Percentiles rank a stretch among this genome's conserved stretches.
These are phyloP conservation scores for Ilex paraguariensis DNA, from an alignment of 305 asterid genomes.

Conservation along the genomic window DNA sequence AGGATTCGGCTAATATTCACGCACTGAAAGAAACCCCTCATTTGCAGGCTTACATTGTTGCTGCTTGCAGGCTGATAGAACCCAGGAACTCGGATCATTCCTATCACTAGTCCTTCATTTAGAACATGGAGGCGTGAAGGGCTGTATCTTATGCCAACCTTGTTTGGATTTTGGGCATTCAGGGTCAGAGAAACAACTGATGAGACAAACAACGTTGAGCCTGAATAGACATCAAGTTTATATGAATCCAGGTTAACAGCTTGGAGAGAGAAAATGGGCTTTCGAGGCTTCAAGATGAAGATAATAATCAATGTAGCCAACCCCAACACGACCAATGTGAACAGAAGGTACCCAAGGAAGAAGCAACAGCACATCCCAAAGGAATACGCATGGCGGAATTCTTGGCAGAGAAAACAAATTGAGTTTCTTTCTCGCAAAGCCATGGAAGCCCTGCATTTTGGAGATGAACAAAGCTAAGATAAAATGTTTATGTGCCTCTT, in stretches of 20 bases:
- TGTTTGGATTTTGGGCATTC: constrained; percentile 50
- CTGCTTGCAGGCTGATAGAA: constrained; percentile 68
- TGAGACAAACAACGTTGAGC: constrained; percentile 34
- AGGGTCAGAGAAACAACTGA: constrained; percentile 35
- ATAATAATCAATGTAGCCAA: constrained; percentile 21
- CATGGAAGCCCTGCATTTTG: constrained; percentile 24
- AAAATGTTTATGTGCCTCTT: neutral
- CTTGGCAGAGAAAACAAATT: constrained; percentile 8
- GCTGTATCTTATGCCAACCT: constrained; percentile 40
- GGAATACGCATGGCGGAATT: constrained; percentile 24
- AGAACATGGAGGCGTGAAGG: constrained; percentile 43
- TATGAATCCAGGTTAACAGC: constrained; percentile 38
- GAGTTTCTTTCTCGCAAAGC: constrained; percentile 14
- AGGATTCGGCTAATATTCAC: constrained; percentile 40
- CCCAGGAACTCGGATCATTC: constrained; percentile 46
- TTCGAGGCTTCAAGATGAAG: constrained; percentile 44
- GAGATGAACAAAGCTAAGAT: neutral
- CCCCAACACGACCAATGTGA: constrained; percentile 25
- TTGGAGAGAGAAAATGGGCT: constrained; percentile 49
- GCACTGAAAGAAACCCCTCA: constrained; percentile 27
- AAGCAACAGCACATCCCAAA: constrained; percentile 31
- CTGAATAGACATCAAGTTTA: constrained; percentile 25
- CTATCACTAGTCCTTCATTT: constrained; percentile 48
- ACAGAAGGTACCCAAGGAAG: constrained; percentile 28
- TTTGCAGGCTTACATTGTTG: constrained; percentile 37